Evolutionary conservation across 495 filamentous ascomycete species (phyloP).

Genomic region (Penicillium riverlandense): DNA sequence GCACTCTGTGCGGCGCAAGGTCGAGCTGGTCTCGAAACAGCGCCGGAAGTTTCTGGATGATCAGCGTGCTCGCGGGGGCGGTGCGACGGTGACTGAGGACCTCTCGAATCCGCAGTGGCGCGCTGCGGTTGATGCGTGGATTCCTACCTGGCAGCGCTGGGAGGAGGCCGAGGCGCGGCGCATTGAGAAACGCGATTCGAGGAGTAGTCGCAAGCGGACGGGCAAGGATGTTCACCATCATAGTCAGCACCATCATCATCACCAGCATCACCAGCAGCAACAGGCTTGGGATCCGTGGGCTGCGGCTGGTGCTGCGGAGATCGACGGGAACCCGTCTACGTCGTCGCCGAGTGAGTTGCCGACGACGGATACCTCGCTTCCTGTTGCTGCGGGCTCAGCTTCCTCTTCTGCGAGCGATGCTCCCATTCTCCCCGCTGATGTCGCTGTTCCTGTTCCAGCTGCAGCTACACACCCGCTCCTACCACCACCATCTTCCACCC

Average conservation of each 20-base stretch:
- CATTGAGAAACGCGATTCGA: conserved; percentile 32
- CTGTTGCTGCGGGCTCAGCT: too few species aligned
- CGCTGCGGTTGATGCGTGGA: conserved; percentile 34
- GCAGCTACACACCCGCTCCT: background rate
- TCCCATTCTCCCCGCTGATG: background rate
- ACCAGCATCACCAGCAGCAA: too few species aligned
- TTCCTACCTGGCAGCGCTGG: conserved; percentile 38
- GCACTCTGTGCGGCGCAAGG: conserved; percentile 42
- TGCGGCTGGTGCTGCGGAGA: too few species aligned
- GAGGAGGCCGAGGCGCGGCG: conserved; percentile 31
- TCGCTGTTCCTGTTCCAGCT: background rate
- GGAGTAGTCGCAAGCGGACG: background rate
- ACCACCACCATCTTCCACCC: background rate
- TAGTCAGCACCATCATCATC: too few species aligned
- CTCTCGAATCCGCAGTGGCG: conserved; percentile 35
- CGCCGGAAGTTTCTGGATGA: conserved; percentile 36
- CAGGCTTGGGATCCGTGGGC: too few species aligned
- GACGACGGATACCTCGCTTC: too few species aligned
- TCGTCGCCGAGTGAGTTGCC: too few species aligned
- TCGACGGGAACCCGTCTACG: too few species aligned
- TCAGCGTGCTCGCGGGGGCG: conserved; percentile 1
- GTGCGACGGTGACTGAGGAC: conserved; percentile 9
- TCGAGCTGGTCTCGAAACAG: conserved; percentile 38
- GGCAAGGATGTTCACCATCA: too few species aligned
- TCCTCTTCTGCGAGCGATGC: too few species aligned